Base-by-base conservation (phyloP, 1,284 basidiomycete species). In the Leccinum variabile region DNA sequence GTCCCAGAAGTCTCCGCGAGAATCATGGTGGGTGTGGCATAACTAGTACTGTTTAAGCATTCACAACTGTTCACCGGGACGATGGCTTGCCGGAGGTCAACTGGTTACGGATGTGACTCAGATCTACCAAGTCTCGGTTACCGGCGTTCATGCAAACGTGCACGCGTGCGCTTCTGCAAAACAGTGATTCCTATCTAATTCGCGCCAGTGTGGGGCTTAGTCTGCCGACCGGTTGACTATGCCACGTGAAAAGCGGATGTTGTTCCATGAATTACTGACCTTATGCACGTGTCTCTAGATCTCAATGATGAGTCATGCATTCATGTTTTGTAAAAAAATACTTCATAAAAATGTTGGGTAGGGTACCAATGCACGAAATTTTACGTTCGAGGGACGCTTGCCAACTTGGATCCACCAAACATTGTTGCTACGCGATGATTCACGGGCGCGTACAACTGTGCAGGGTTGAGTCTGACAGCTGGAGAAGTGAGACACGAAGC, bases 241-340 rank as follows among this genome's bases (percentile, higher is more conserved):
- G 13, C 74, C 89, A 91, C 28, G 80, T 80, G 72, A 90, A 74
- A 90, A 80, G 30, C 81, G 87, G 67, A 32, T 28, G 1, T 63
- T 28, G 33, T 55, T 39, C 28, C 57, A 58, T 52, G 58, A 57
- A 39, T 22, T 32, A 37, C 56, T 55, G 52, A 39, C 39, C 33
- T 18, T 49, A 22, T n/a, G 25, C 32, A 25, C 57, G 28, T 13
- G 41, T 32, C 11, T 49, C 32, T 28, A 28, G 25, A 28, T 28
- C 4, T 28, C 25, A 28, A 22, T 22, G 25, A 28, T 54, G 35
- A 37, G 16, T 18, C 18, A 32, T 30, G 30, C 30, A 30, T 30
- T 30, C 30, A 30, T 50, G 52, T 59, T 49, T 13, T 13, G 54
- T 18, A 18, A 25, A 25, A 25, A 35, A 22, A 22, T 22, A 22